A percentile compares a stretch with the other conserved stretches of the same genome.
Evolutionary conservation across 106 monocot genomes (phyloP).

Genomic region (Amphibolis antarctica): DNA sequence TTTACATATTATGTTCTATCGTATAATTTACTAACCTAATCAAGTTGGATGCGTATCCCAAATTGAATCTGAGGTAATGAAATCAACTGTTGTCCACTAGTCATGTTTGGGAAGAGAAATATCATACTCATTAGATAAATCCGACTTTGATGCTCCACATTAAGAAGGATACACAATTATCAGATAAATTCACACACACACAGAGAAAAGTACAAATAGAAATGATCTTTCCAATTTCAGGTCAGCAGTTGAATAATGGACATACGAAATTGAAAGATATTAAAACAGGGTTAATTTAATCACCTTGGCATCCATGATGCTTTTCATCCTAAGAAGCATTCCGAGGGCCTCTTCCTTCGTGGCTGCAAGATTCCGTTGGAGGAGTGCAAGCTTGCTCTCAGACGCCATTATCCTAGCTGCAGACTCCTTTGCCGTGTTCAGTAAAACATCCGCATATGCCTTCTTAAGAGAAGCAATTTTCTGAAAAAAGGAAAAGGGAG

Average conservation of each 20-base stretch:
- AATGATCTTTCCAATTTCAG: not conserved
- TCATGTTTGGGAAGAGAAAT: too few relatives aligned
- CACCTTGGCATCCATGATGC: constrained; percentile 63
- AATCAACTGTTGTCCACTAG: too few relatives aligned
- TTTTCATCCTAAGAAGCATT: constrained; percentile 40
- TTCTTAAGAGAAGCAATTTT: constrained; percentile 48
- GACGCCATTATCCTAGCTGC: constrained; percentile 47
- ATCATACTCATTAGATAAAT: not conserved
- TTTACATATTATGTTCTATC: not conserved
- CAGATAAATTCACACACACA: not conserved
- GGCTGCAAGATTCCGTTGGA: constrained; percentile 21
- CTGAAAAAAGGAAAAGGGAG: constrained; percentile 10
- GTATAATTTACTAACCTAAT: too few relatives aligned
- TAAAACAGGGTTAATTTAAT: not conserved
- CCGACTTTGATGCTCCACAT: not conserved
- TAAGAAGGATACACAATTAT: not conserved
- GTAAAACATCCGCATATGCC: constrained; percentile 48
- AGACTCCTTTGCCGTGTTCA: constrained; percentile 58
- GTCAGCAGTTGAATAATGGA: not conserved
- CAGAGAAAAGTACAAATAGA: not conserved
- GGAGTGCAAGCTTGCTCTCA: constrained; percentile 23
- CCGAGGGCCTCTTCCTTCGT: constrained; percentile 42
- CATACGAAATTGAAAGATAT: not conserved
- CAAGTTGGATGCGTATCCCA: too few relatives aligned
- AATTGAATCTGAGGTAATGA: too few relatives aligned